Percentiles rank a stretch among this genome's conserved stretches.
Evolutionary conservation across 805 yeast species (phyloP).

Genomic region (Starmerella davenportii): DNA sequence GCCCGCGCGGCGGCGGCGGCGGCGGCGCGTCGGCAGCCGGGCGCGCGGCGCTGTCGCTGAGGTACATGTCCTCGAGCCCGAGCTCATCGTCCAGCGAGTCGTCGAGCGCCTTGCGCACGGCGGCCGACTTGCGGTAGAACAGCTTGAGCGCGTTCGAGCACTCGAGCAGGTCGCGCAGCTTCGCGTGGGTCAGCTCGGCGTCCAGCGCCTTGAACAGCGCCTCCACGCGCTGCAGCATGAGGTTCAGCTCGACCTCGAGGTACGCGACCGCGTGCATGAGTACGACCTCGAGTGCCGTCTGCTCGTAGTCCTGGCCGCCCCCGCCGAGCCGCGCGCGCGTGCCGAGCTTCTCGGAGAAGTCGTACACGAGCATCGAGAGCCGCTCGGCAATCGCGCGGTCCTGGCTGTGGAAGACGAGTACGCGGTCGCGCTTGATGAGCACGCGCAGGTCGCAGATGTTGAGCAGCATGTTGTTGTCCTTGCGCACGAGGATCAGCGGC

Average conservation of each 20-base stretch:
- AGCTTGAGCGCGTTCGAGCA: slow-evolving; percentile 52
- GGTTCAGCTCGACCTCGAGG: slow-evolving; percentile 55
- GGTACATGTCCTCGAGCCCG: slow-evolving; percentile 61
- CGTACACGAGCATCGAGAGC: slow-evolving; percentile 66
- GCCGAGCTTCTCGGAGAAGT: slow-evolving; percentile 56
- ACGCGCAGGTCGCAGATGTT: slow-evolving; percentile 49
- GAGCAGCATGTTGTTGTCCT: slow-evolving; percentile 35
- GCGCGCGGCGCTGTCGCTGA: slow-evolving; percentile 27
- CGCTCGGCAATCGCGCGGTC: slow-evolving; percentile 36
- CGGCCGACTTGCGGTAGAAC: slow-evolving; percentile 54
- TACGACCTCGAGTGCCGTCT: slow-evolving; percentile 66
- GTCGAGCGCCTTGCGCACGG: slow-evolving; percentile 67
- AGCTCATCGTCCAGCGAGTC: slow-evolving; percentile 76
- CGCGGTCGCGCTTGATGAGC: slow-evolving; percentile 35
- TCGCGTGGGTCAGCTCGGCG: slow-evolving; percentile 58
- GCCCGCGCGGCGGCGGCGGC: not conserved
- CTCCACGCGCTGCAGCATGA: slow-evolving; percentile 42
- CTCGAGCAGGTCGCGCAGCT: slow-evolving; percentile 52
- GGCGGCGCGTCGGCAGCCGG: slow-evolving; percentile 14
- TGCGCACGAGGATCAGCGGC: slow-evolving; percentile 45
- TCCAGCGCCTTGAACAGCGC: slow-evolving; percentile 52
- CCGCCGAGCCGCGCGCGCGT: slow-evolving; percentile 11
- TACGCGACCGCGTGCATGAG: slow-evolving; percentile 63
- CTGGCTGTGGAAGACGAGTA: slow-evolving; percentile 46
- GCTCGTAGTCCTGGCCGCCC: slow-evolving; percentile 47